Evolutionary conservation across 1,284 basidiomycete species (phyloP).

Genomic region (Apiotrichum mycotoxinovorans): DNA sequence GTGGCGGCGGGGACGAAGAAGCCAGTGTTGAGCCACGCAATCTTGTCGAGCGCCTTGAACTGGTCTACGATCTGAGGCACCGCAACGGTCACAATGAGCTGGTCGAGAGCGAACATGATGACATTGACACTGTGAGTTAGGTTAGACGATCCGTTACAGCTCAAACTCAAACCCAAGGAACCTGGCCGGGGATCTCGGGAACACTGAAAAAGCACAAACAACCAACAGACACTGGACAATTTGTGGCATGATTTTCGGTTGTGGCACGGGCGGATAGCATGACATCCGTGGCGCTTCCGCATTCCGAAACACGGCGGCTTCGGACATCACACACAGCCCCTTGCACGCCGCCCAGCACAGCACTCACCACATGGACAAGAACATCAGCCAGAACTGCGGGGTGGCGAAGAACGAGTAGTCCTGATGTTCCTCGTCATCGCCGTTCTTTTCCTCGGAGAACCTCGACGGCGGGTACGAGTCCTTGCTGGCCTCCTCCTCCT

Average conservation of each 20-base stretch:
- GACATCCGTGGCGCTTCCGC: too few species aligned
- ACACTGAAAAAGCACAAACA: too few species aligned
- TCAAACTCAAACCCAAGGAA: too few species aligned
- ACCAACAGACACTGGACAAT: neutral
- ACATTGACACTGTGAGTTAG: slow-evolving; percentile 17
- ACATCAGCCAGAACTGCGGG: slow-evolving; percentile 20
- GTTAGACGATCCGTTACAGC: neutral
- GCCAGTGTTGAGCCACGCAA: slow-evolving; percentile 8
- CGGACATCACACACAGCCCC: too few species aligned
- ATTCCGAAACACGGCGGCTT: too few species aligned
- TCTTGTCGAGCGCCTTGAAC: slow-evolving; percentile 25
- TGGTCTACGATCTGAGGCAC: slow-evolving; percentile 27
- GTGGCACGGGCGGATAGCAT: neutral
- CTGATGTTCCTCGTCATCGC: neutral
- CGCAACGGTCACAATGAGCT: slow-evolving; percentile 31
- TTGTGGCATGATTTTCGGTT: neutral
- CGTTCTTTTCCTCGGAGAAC: too few species aligned
- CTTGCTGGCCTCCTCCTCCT: too few species aligned
- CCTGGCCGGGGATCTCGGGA: too few species aligned
- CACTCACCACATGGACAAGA: slow-evolving; percentile 30
- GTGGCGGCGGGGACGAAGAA: slow-evolving; percentile 34
- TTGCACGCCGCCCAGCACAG: too few species aligned
- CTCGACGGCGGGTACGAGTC: too few species aligned
- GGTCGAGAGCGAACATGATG: slow-evolving; percentile 26
- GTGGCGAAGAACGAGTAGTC: neutral